Evolutionary conservation across 108 stramenopile genomes (phyloP), one percentile per base, ranked within the genome.

Genomic region (Chaetoceros muelleri): DNA sequence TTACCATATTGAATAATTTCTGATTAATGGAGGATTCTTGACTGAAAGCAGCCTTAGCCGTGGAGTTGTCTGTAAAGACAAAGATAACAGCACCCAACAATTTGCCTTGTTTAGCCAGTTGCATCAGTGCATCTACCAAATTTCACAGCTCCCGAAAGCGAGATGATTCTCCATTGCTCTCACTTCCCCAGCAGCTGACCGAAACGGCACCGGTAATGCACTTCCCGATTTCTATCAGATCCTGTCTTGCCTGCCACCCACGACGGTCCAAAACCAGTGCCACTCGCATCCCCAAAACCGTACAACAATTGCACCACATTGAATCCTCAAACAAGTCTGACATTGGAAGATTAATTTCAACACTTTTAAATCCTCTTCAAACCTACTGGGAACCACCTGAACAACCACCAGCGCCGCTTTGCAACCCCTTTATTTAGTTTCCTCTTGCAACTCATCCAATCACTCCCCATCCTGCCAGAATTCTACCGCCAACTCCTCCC

Each of bases 281-380:
- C 71, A 13, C 67, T 72, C 0, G 78, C 78, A 55, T 79, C 71
- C 0, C 58, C 78, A 63, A 79, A 79, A 21, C 73, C 68, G 45
- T 71, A 68, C 2, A 51, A 28, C 0, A 65, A n/a, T n/a, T n/a
- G n/a, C 71, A 13, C 25, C 30, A 40, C 8, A 20, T n/a, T 18
- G 56, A 23, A 0, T 53, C 40, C 3, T 55, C 30, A 7, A 17
- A n/a, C n/a, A n/a, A n/a, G n/a, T n/a, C n/a, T n/a, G n/a, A n/a
- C n/a, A n/a, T n/a, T n/a, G n/a, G n/a, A n/a, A n/a, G n/a, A n/a
- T n/a, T n/a, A n/a, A n/a, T n/a, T n/a, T n/a, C n/a, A 78, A 21
- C 1, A 73, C 70, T 2, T 30, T 1, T 8, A 74, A 1, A 30
- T 74, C 77, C 2, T 51, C 24, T 17, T 19, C 40, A 13, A 75